Conservation (phyloP, 2,329 filamentous ascomycete genomes). For the Paecilomyces sp. region DNA sequence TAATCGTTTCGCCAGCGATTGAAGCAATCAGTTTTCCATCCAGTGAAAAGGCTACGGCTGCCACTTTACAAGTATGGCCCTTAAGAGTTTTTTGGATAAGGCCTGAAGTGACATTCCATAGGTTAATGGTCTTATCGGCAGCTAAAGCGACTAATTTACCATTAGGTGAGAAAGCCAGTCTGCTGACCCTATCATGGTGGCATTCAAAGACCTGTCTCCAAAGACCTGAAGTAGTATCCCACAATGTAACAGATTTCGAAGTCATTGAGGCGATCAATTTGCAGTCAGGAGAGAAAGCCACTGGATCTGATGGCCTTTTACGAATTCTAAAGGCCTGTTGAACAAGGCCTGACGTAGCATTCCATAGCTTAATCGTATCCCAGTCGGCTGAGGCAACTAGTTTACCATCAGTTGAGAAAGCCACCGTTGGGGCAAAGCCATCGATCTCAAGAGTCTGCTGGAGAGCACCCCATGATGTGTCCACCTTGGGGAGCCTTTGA, state of each 20-base stretch:
- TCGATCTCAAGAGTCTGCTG: conserved; percentile 11
- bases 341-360: not conserved
- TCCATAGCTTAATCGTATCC: too few relatives aligned
- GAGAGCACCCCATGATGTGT: not conserved
- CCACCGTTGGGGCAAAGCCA: conserved; percentile 13
- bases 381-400: too few relatives aligned
- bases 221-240: conserved; percentile 5
- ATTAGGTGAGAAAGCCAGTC: conserved; percentile 21
- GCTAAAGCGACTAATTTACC: conserved; percentile 15
- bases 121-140: conserved; percentile 16
- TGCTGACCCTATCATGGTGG: too few relatives aligned
- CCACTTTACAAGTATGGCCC: not conserved
- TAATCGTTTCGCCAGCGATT: not conserved
- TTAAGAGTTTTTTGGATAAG: not conserved
- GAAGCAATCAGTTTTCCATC: not conserved
- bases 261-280: too few relatives aligned
- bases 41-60: not conserved
- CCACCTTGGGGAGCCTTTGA: not conserved
- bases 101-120: conserved; percentile 15
- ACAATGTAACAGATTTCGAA: conserved; percentile 10
- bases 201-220: conserved; percentile 12
- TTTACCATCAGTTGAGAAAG: conserved; percentile 19
- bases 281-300: too few relatives aligned
- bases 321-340: too few relatives aligned
- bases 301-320: too few relatives aligned